Evolutionary conservation across 768 basidiomycete genomes (phyloP).

Genomic region (Tylopilus felleus): DNA sequence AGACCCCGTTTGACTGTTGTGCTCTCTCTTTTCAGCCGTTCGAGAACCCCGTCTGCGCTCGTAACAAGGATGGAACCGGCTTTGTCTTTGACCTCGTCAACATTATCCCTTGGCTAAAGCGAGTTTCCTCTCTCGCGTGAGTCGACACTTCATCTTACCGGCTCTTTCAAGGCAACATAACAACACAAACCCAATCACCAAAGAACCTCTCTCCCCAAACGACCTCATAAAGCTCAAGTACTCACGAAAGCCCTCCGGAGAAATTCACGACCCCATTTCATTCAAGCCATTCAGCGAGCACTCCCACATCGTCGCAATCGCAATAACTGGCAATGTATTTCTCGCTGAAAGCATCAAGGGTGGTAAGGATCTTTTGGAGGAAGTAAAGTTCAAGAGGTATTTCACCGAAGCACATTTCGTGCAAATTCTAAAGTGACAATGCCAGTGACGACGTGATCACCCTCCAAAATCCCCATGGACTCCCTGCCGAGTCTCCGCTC

Average conservation of each 20-base stretch:
- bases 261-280: slow-evolving; percentile 93
- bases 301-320: slow-evolving; percentile 90
- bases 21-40: slow-evolving; percentile 90
- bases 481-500: slow-evolving; percentile 54
- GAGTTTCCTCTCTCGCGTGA: slow-evolving; percentile 26
- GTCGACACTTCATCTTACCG: slow-evolving; percentile 9
- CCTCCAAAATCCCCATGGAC: slow-evolving; percentile 85
- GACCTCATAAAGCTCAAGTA: slow-evolving; percentile 81
- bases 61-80: slow-evolving; percentile 78
- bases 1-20: slow-evolving; percentile 88
- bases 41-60: slow-evolving; percentile 80
- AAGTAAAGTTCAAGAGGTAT: slow-evolving; percentile 82
- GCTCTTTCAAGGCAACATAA: slow-evolving; percentile 62
- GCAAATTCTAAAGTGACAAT: neutral
- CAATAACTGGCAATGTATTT: slow-evolving; percentile 90
- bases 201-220: slow-evolving; percentile 63
- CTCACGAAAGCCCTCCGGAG: slow-evolving; percentile 78
- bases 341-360: slow-evolving; percentile 87
- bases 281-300: slow-evolving; percentile 98
- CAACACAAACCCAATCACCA: slow-evolving; percentile 75
- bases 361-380: slow-evolving; percentile 81
- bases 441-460: slow-evolving; percentile 85
- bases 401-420: slow-evolving; percentile 4
- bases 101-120: slow-evolving; percentile 95
- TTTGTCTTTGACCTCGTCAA: slow-evolving; percentile 86